Conservation (phyloP, 345 rosid genomes). For the Gossypioides kirkii region DNA sequence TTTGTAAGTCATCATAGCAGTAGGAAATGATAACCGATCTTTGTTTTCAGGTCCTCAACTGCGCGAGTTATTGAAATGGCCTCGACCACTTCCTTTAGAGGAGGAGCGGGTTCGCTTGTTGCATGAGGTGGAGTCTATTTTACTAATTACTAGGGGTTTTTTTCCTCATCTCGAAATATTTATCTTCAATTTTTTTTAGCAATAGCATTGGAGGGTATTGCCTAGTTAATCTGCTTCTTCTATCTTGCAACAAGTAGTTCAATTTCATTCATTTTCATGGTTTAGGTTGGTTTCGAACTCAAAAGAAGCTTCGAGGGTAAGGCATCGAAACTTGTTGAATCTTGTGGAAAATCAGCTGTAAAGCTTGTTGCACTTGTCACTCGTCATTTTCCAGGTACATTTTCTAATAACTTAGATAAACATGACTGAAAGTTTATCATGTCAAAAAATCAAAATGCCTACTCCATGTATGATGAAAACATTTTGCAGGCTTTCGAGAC, state of each 20-base stretch:
- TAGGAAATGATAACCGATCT: neutral
- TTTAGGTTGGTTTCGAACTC: constrained; percentile 67
- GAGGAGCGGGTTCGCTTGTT: constrained; percentile 65
- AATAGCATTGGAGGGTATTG: neutral
- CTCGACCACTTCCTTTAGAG: constrained; percentile 80
- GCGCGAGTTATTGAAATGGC: constrained; percentile 63
- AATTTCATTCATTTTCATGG: constrained; percentile 12
- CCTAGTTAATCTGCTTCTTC: neutral
- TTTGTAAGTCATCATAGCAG: neutral
- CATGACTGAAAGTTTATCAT: neutral
- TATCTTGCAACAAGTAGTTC: neutral
- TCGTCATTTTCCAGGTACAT: constrained; percentile 63
- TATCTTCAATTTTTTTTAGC: neutral
- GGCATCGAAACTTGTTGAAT: constrained; percentile 63
- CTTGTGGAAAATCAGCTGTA: constrained; percentile 64
- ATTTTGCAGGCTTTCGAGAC: constrained; percentile 55
- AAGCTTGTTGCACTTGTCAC: constrained; percentile 67
- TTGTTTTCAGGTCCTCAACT: constrained; percentile 51
- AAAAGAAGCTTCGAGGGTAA: constrained; percentile 63
- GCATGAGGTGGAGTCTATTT: constrained; percentile 47
- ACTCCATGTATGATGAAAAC: constrained; percentile 10
- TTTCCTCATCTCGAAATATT: constrained; percentile 4
- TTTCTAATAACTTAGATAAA: neutral
- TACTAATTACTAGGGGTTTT: neutral
- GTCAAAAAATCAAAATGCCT: neutral